phyloP scores from a whole-genome alignment of 306 rosid species.

The Corylus avellana region DNA sequence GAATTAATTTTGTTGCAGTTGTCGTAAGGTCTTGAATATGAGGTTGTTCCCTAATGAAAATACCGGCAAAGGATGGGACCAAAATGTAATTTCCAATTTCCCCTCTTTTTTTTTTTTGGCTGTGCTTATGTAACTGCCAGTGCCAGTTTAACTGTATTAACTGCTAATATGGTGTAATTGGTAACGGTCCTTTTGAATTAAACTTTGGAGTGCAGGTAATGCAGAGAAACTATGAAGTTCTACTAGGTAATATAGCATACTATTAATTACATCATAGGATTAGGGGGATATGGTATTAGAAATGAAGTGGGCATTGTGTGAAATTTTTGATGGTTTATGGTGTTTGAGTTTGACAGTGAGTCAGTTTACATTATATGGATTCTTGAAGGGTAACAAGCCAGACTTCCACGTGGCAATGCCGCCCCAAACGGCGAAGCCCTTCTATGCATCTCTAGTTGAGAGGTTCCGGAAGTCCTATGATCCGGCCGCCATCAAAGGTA shows the following conservation, averaged over 20 bases:
- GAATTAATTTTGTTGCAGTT: slow-evolving; percentile 42
- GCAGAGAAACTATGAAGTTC: slow-evolving; percentile 78
- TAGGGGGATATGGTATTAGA: not conserved
- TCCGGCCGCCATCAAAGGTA: slow-evolving; percentile 71
- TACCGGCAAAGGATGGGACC: slow-evolving; percentile 86
- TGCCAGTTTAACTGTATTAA: slow-evolving; percentile 10
- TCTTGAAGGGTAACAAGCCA: slow-evolving; percentile 90
- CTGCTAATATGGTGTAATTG: not conserved
- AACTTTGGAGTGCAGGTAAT: slow-evolving; percentile 47
- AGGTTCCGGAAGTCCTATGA: slow-evolving; percentile 63
- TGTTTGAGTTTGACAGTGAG: slow-evolving; percentile 66
- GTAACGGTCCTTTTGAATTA: not conserved
- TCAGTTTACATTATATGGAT: slow-evolving; percentile 87
- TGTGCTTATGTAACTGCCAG: not conserved
- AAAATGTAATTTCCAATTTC: slow-evolving; percentile 35
- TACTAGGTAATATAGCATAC: slow-evolving; percentile 47
- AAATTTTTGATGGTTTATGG: slow-evolving; percentile 2
- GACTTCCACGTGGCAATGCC: slow-evolving; percentile 96
- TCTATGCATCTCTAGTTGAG: slow-evolving; percentile 76
- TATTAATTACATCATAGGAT: not conserved
- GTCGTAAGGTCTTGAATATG: slow-evolving; percentile 92
- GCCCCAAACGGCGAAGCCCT: slow-evolving; percentile 74
- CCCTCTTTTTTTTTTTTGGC: not conserved
- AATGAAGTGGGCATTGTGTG: not conserved
- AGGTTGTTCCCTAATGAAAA: slow-evolving; percentile 73